A percentile compares a stretch with the other conserved stretches of the same genome.
Evolutionary conservation across 495 filamentous ascomycete species (phyloP).

Genomic region (Glarea lozoyensis): DNA sequence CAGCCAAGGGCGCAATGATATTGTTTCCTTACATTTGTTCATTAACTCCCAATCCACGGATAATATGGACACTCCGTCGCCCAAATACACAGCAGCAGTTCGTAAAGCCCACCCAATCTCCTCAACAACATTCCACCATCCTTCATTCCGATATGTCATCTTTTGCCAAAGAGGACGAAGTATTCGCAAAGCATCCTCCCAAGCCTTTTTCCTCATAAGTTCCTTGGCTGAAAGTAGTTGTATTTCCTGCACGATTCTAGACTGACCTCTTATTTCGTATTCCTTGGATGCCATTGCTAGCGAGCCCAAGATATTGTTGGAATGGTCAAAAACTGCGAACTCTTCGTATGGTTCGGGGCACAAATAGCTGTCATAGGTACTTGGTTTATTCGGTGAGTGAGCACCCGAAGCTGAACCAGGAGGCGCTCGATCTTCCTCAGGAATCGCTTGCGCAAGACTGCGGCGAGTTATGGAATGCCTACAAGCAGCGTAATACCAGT

Average conservation of each 20-base stretch:
- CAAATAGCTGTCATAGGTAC: constrained; percentile 78
- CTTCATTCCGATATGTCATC: constrained; percentile 64
- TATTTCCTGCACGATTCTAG: constrained; percentile 56
- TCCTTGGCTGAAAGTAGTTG: constrained; percentile 62
- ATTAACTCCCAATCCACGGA: constrained; percentile 81
- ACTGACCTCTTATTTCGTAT: constrained; percentile 33
- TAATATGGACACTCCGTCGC: constrained; percentile 57
- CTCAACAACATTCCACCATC: constrained; percentile 72
- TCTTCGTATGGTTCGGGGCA: constrained; percentile 70
- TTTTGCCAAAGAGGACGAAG: constrained; percentile 64
- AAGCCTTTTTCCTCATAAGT: constrained; percentile 50
- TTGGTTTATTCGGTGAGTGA: constrained; percentile 55
- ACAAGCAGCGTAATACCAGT: constrained; percentile 69
- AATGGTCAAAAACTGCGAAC: constrained; percentile 51
- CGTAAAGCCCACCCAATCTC: constrained; percentile 66
- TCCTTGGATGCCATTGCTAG: constrained; percentile 53
- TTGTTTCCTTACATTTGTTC: constrained; percentile 46
- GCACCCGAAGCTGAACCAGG: constrained; percentile 60
- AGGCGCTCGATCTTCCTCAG: constrained; percentile 61
- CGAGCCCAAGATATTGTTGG: constrained; percentile 47
- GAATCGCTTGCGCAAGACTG: constrained; percentile 54
- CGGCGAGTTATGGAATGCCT: constrained; percentile 54
- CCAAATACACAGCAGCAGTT: constrained; percentile 55
- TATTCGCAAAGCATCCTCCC: constrained; percentile 56
- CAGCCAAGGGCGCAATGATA: not conserved